Conservation (phyloP, 495 filamentous ascomycete species). For the Podospora comata region DNA sequence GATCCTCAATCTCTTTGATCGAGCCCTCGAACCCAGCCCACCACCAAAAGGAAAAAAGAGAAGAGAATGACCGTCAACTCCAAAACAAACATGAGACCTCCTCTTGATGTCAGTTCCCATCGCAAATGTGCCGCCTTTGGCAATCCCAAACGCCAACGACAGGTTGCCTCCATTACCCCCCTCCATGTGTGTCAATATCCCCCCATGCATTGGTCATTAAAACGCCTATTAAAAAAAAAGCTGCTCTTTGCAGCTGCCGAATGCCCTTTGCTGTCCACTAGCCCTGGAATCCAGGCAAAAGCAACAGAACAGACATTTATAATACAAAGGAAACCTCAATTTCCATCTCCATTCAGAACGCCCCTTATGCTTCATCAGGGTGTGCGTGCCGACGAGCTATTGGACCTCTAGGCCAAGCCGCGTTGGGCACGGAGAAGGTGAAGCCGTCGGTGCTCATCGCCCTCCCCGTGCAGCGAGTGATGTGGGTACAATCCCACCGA, state of each 20-base stretch:
- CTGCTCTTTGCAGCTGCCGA: neutral
- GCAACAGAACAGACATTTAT: neutral
- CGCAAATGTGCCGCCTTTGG: neutral
- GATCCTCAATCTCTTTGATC: neutral
- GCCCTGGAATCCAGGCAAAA: neutral
- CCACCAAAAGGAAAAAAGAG: neutral
- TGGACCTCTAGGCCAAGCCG: conserved; percentile 23
- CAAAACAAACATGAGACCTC: neutral
- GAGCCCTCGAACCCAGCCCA: neutral
- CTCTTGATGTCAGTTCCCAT: neutral
- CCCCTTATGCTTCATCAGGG: neutral
- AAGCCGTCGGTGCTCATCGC: conserved; percentile 28
- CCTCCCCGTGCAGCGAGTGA: conserved; percentile 14
- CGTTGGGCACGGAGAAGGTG: conserved; percentile 31
- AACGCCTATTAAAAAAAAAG: neutral
- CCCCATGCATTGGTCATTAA: neutral
- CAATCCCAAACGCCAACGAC: neutral
- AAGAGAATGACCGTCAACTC: neutral
- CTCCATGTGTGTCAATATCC: neutral
- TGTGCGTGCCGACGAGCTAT: neutral
- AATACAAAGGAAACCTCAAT: neutral
- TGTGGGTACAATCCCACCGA: conserved; percentile 21
- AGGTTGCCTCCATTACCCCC: neutral
- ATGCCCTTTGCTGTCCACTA: neutral
- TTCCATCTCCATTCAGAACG: neutral